Evolutionary conservation across 768 basidiomycete species (phyloP).

Genomic region (Lepiota venenata): DNA sequence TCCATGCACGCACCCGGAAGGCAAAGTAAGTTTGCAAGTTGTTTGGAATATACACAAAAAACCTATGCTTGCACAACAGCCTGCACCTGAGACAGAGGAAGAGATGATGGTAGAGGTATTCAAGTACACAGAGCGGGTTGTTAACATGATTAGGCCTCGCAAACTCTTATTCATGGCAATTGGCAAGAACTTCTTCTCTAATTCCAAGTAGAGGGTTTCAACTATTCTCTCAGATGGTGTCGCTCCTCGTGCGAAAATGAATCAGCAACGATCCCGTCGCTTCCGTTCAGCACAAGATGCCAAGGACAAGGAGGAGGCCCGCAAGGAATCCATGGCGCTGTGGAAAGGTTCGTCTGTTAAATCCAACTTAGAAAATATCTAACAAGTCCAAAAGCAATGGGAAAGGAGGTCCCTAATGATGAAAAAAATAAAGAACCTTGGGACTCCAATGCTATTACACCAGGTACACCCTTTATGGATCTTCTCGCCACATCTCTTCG

Average conservation of each 20-base stretch:
- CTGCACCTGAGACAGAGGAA: conserved; percentile 95
- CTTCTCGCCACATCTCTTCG: conserved; percentile 83
- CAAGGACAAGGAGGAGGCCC: conserved; percentile 87
- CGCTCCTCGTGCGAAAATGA: conserved; percentile 99
- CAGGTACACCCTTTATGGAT: conserved; percentile 98
- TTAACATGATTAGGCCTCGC: conserved; percentile 94
- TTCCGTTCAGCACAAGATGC: conserved; percentile 96
- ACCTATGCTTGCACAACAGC: conserved; percentile 38
- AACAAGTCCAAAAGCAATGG: conserved; percentile 68
- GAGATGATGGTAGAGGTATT: conserved; percentile 99
- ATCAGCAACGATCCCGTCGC: conserved; percentile 95
- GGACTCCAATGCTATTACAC: conserved; percentile 99
- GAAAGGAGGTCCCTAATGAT: conserved; percentile 77
- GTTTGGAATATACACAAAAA: background rate
- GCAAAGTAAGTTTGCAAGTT: conserved; percentile 54
- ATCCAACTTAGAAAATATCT: background rate
- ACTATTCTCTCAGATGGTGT: conserved; percentile 70
- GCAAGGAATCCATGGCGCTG: conserved; percentile 73
- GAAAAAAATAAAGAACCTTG: conserved; percentile 84
- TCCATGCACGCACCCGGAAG: conserved; percentile 99
- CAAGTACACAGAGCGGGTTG: conserved; percentile 93
- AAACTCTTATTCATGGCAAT: conserved; percentile 98
- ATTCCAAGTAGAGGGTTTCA: background rate
- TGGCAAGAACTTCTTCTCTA: conserved; percentile 45
- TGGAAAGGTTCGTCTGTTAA: conserved; percentile 67